These are phyloP conservation scores for Alternaria solani DNA, from an alignment of 2,329 filamentous ascomycete species.

Conservation along the genomic window DNA sequence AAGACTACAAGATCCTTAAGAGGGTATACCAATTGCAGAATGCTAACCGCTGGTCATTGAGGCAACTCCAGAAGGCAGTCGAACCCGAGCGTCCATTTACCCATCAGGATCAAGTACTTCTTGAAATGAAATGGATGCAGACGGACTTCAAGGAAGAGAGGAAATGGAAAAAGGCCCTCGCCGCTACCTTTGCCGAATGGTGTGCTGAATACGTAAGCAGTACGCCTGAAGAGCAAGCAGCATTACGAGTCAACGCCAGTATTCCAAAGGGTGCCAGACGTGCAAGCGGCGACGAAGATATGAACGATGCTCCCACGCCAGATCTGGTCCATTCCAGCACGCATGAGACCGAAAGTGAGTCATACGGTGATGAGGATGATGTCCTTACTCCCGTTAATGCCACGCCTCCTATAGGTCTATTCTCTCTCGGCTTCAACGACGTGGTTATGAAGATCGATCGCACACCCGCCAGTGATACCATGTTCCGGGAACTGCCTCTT, in stretches of 20 bases:
- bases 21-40: constrained; percentile 91
- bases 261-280: constrained; percentile 27
- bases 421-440: constrained; percentile 81
- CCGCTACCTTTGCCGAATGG: constrained; percentile 79
- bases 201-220: constrained; percentile 84
- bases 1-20: constrained; percentile 85
- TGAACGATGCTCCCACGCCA: constrained; percentile 51
- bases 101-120: constrained; percentile 85
- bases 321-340: constrained; percentile 50
- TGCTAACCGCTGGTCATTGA: constrained; percentile 88
- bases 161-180: constrained; percentile 88
- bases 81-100: constrained; percentile 80
- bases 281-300: constrained; percentile 36
- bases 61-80: constrained; percentile 83
- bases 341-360: constrained; percentile 51
- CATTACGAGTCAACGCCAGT: constrained; percentile 72
- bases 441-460: constrained; percentile 80
- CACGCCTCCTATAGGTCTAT: constrained; percentile 76
- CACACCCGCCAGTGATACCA: constrained; percentile 76
- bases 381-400: constrained; percentile 54
- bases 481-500: constrained; percentile 82
- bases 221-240: constrained; percentile 67
- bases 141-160: constrained; percentile 94
- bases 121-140: constrained; percentile 98
- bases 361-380: constrained; percentile 51